Evolutionary conservation across 768 basidiomycete species (phyloP).

Genomic region (Xerocomus brunneocitrinus): DNA sequence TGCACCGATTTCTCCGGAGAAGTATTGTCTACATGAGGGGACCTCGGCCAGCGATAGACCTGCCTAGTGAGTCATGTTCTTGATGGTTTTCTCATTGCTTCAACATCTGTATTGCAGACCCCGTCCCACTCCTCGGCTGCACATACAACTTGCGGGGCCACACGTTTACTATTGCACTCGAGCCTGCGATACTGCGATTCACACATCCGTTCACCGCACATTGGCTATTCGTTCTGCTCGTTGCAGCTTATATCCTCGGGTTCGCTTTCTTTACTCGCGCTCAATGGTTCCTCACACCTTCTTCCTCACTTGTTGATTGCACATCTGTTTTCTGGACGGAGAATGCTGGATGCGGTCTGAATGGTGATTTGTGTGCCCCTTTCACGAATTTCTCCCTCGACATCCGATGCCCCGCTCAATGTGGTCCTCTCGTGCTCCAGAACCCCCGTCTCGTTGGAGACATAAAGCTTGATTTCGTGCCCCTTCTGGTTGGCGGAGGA

Average conservation of each 20-base stretch:
- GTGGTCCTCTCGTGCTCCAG: constrained; percentile 56
- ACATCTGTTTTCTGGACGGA: constrained; percentile 67
- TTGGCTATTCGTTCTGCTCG: constrained; percentile 54
- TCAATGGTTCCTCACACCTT: constrained; percentile 67
- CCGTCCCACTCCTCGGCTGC: constrained; percentile 51
- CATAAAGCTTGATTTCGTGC: constrained; percentile 58
- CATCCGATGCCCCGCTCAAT: constrained; percentile 79
- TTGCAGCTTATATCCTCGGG: constrained; percentile 60
- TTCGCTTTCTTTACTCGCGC: constrained; percentile 69
- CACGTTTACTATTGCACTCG: constrained; percentile 44
- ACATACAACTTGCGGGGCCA: constrained; percentile 36
- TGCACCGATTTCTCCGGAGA: constrained; percentile 11
- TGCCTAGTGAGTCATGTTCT: constrained; percentile 34
- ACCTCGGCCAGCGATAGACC: constrained; percentile 53
- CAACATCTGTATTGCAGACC: constrained; percentile 36
- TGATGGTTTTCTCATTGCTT: not conserved
- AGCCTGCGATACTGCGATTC: constrained; percentile 46
- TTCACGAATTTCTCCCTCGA: constrained; percentile 59
- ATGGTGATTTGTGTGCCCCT: constrained; percentile 62
- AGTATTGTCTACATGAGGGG: constrained; percentile 46
- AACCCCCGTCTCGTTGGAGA: constrained; percentile 74
- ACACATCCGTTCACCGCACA: constrained; percentile 50
- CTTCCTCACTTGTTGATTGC: constrained; percentile 60
- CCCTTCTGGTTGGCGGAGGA: constrained; percentile 83
- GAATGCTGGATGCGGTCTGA: constrained; percentile 68